These are phyloP conservation scores for Salmacisia buchloeana DNA, from an alignment of 1,284 basidiomycete genomes.

Conservation along the genomic window DNA sequence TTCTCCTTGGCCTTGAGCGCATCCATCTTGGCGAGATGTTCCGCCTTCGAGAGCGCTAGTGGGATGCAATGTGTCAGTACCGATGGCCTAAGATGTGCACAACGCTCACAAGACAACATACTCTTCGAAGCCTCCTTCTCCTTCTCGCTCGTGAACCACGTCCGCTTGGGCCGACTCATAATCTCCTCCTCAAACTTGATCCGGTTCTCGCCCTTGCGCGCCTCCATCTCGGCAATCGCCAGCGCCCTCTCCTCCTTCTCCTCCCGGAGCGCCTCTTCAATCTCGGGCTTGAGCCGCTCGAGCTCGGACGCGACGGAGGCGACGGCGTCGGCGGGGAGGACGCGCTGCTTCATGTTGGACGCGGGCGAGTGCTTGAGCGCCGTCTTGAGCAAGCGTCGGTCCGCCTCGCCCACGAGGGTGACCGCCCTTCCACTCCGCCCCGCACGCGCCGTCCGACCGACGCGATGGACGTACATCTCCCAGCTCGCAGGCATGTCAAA, in stretches of 20 bases:
- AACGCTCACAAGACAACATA: slow-evolving; percentile 49
- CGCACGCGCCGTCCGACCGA: slow-evolving; percentile 68
- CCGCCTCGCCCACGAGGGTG: slow-evolving; percentile 89
- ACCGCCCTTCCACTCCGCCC: slow-evolving; percentile 61
- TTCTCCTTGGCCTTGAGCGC: slow-evolving; percentile 13
- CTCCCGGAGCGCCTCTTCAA: slow-evolving; percentile 75
- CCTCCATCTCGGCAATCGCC: slow-evolving; percentile 78
- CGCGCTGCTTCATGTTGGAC: slow-evolving; percentile 82
- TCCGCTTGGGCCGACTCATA: slow-evolving; percentile 82
- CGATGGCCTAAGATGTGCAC: neutral
- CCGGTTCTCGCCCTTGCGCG: slow-evolving; percentile 92
- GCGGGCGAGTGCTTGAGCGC: slow-evolving; percentile 83
- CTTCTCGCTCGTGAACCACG: slow-evolving; percentile 91
- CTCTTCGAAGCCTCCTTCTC: slow-evolving; percentile 75
- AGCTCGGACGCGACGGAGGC: slow-evolving; percentile 68
- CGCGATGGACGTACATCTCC: slow-evolving; percentile 89
- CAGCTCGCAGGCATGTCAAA: slow-evolving; percentile 95
- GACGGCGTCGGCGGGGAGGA: slow-evolving; percentile 75
- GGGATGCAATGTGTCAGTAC: neutral
- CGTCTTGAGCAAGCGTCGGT: slow-evolving; percentile 92
- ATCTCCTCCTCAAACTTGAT: slow-evolving; percentile 93
- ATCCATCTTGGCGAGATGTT: slow-evolving; percentile 35
- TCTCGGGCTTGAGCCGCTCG: slow-evolving; percentile 69
- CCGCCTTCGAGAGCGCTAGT: slow-evolving; percentile 17
- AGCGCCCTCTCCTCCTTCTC: slow-evolving; percentile 88